Conservation (phyloP, 1,284 basidiomycete species). For the Moniliella sp. region DNA sequence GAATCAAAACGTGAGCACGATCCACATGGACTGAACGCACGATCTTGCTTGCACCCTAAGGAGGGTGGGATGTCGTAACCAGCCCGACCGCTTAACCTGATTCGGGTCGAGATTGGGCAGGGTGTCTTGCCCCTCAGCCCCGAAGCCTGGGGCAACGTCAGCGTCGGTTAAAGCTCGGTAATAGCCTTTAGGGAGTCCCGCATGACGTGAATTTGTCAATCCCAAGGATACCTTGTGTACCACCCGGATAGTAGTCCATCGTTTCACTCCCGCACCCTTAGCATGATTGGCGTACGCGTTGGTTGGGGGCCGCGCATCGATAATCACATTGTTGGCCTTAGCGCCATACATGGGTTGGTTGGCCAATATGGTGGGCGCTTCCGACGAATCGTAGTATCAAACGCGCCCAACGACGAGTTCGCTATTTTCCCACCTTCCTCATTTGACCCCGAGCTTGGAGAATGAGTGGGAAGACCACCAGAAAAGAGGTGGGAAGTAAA, state of each 20-base stretch:
- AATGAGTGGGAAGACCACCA: too few species aligned
- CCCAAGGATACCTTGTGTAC: slow-evolving; percentile 81
- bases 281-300: slow-evolving; percentile 95
- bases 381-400: too few species aligned
- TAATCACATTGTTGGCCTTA: slow-evolving; percentile 78
- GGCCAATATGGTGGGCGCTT: too few species aligned
- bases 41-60: slow-evolving; percentile 72
- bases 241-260: slow-evolving; percentile 73
- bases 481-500: slow-evolving; percentile 59
- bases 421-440: too few species aligned
- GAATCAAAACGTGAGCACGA: slow-evolving; percentile 88
- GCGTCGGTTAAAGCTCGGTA: slow-evolving; percentile 38
- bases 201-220: slow-evolving; percentile 88
- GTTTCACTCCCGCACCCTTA: slow-evolving; percentile 97
- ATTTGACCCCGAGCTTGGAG: too few species aligned
- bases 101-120: too few species aligned
- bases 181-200: slow-evolving; percentile 68
- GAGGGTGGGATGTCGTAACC: slow-evolving; percentile 64
- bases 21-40: slow-evolving; percentile 78
- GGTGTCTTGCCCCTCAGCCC: too few species aligned
- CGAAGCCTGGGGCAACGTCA: slow-evolving; percentile 13
- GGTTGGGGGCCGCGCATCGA: slow-evolving; percentile 83
- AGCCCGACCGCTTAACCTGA: slow-evolving; percentile 76
- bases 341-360: too few species aligned
- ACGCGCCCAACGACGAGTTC: too few species aligned